Conservation (phyloP, 1,284 basidiomycete species). For the Rhodotorula sp. region DNA sequence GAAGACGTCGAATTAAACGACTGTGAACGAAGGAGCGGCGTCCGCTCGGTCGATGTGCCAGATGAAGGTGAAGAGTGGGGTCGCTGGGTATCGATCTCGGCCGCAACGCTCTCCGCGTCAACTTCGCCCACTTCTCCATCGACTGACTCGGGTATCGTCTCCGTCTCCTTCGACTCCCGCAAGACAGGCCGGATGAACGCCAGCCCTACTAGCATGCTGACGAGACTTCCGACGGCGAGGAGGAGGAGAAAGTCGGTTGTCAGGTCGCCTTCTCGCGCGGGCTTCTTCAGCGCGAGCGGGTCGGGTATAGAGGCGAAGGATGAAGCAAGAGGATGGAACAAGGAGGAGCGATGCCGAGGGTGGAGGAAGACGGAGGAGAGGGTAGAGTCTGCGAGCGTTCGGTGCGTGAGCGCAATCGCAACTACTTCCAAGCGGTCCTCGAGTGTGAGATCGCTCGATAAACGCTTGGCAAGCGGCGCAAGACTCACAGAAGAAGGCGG, state of each 20-base stretch:
- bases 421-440: not conserved
- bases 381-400: slow-evolving; percentile 42
- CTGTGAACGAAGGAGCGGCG: not conserved
- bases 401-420: not conserved
- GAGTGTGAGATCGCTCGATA: not conserved
- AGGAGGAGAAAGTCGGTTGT: slow-evolving; percentile 48
- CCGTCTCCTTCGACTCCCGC: not conserved
- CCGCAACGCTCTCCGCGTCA: not conserved
- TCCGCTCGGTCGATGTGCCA: not conserved
- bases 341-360: not conserved
- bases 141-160: not conserved
- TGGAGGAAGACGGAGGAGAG: slow-evolving; percentile 21
- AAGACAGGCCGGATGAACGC: slow-evolving; percentile 38
- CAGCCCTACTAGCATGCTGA: slow-evolving; percentile 47
- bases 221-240: slow-evolving; percentile 46
- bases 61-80: too few species aligned
- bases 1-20: not conserved
- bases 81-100: too few species aligned
- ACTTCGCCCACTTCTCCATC: not conserved
- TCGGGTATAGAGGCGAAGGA: too few species aligned
- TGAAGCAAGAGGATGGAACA: not conserved
- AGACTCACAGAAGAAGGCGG: slow-evolving; percentile 47
- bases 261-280: slow-evolving; percentile 36
- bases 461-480: not conserved
- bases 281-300: too few species aligned